Evolutionary conservation across 805 yeast genomes (phyloP), one percentile per base, ranked within the genome.

Genomic region (Candida silvicultrix): DNA sequence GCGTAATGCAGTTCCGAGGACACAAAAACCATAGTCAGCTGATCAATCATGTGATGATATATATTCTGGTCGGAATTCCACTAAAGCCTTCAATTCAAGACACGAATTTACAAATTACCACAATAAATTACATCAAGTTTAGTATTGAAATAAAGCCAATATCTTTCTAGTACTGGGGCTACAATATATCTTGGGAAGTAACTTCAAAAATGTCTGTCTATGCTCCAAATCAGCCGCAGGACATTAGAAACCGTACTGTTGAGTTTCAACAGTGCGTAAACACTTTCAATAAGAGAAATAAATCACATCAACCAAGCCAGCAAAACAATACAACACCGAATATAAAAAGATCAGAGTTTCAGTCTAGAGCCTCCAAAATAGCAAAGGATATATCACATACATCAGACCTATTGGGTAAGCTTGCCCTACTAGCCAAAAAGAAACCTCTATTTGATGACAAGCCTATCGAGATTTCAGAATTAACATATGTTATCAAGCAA

Each of bases 191-290:
- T n/a, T n/a, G n/a, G 9, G 25, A 23, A 23, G 14, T 28, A 4
- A 28, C 14, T n/a, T n/a, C n/a, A n/a, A n/a, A n/a, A 10, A 28
- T 28, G 31, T 28, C 31, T 8, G 31, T 28, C 12, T 28, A 28
- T 10, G 31, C 31, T 28, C 31, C 31, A 10, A 28, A 28, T 41
- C 51, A 46, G 9, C 20, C 46, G 15, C 44, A 56, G 57, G 59
- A 65, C 45, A 65, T 72, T 42, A 92, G 85, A 61, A 95, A 92
- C 67, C 74, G 99, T 54, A 92, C 98, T 9, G 74, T 79, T 50
- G 98, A 92, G 72, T 92, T 92, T 70, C 92, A 89, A 55, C 90
- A 89, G 59, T 89, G 96, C 60, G 97, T 92, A 28, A 67, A 80
- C 40, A 79, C 90, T 2, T 83, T 83, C 64, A 81, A 83, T 60